Evolutionary conservation across 2,329 filamentous ascomycete genomes (phyloP).

Genomic region (Sclerotinia subarctica): DNA sequence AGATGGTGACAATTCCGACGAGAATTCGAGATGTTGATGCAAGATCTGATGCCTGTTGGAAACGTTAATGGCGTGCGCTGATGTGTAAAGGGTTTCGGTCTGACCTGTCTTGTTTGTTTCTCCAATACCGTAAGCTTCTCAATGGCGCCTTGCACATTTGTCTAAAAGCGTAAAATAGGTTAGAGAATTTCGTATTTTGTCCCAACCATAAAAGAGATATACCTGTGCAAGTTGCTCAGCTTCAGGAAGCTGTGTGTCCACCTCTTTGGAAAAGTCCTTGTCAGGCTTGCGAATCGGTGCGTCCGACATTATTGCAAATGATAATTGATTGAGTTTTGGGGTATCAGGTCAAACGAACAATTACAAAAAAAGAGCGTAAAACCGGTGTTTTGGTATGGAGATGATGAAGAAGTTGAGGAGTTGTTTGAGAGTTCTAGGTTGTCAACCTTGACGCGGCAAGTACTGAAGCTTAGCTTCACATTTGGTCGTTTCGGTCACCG

Average conservation of each 20-base stretch:
- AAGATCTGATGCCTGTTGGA: constrained; percentile 81
- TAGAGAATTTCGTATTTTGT: constrained; percentile 14
- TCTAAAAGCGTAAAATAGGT: constrained; percentile 44
- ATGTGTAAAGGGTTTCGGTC: constrained; percentile 25
- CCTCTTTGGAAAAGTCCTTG: constrained; percentile 98
- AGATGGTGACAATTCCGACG: constrained; percentile 85
- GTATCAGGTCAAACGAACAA: constrained; percentile 1
- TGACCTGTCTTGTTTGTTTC: constrained; percentile 95
- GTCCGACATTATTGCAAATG: constrained; percentile 37
- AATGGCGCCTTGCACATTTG: constrained; percentile 79
- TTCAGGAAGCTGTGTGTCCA: constrained; percentile 86
- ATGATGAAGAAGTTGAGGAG: constrained; percentile 3
- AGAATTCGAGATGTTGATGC: constrained; percentile 89
- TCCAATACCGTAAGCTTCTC: constrained; percentile 90
- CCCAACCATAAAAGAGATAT: constrained; percentile 29
- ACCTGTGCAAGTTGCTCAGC: constrained; percentile 88
- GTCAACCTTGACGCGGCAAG: constrained; percentile 22
- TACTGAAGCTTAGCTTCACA: constrained; percentile 17
- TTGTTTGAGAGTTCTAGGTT: constrained; percentile 19
- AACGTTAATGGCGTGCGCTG: constrained; percentile 33
- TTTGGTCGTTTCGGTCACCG: neutral
- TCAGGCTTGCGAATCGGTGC: constrained; percentile 58
- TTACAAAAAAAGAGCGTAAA: neutral
- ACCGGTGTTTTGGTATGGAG: constrained; percentile 2
- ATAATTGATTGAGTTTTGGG: neutral